Evolutionary conservation across 345 rosid species (phyloP).

Genomic region (Combretum micranthum): DNA sequence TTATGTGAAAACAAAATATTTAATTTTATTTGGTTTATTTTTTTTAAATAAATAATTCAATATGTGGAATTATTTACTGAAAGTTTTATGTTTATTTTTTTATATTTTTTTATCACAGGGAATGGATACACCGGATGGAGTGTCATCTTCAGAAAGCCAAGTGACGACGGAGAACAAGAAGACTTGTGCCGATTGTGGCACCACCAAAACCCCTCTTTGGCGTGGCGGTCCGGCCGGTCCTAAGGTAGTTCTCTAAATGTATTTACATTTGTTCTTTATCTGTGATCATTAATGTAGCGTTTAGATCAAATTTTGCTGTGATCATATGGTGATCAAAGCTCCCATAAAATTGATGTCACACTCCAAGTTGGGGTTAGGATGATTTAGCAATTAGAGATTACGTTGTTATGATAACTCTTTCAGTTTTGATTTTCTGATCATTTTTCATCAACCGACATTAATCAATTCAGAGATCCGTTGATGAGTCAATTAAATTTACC

Average conservation of each 20-base stretch:
- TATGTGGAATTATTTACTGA: slow-evolving; percentile 6
- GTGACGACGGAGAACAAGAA: slow-evolving; percentile 20
- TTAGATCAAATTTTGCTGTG: slow-evolving; percentile 5
- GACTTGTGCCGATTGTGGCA: slow-evolving; percentile 43
- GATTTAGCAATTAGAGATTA: too few species aligned
- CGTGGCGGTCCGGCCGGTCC: slow-evolving; percentile 52
- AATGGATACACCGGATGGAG: slow-evolving; percentile 9
- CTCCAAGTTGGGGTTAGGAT: too few species aligned
- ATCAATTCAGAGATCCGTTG: too few species aligned
- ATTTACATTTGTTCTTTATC: too few species aligned
- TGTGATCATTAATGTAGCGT: not conserved
- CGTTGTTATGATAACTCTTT: too few species aligned
- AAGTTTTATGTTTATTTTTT: too few species aligned
- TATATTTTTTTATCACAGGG: slow-evolving; percentile 6
- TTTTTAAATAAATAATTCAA: slow-evolving; percentile 9
- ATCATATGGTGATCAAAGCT: not conserved
- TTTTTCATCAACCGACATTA: too few species aligned
- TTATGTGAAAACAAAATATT: too few species aligned
- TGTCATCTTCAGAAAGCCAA: slow-evolving; percentile 1
- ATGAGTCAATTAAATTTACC: too few species aligned
- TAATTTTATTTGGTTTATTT: too few species aligned
- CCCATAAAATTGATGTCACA: too few species aligned
- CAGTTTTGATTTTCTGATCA: too few species aligned
- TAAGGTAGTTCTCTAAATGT: slow-evolving; percentile 18
- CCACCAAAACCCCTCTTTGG: slow-evolving; percentile 48